Evolutionary conservation across 2,329 filamentous ascomycete species (phyloP).

Genomic region (Gaeumannomyces sp.): DNA sequence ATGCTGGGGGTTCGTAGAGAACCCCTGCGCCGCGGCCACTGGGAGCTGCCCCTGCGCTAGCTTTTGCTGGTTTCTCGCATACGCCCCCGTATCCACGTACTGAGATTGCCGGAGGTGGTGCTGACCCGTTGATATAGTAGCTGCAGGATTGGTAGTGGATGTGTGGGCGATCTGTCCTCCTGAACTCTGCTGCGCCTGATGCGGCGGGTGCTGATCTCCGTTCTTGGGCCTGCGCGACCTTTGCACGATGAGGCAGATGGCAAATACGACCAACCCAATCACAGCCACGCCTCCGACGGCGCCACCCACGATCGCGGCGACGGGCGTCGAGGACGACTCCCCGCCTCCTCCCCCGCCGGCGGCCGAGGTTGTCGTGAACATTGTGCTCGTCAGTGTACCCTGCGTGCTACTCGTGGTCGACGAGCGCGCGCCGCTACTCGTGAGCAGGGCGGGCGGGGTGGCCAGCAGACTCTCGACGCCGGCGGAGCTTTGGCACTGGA

Average conservation of each 20-base stretch:
- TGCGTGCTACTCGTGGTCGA: too few relatives aligned
- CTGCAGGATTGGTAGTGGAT: not conserved
- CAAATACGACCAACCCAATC: not conserved
- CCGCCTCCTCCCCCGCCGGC: not conserved
- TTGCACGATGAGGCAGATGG: not conserved
- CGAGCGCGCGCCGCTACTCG: not conserved
- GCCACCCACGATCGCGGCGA: conserved; percentile 5
- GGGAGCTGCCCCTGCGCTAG: too few relatives aligned
- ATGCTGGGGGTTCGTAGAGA: not conserved
- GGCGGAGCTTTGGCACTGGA: conserved; percentile 8
- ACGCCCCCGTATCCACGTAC: not conserved
- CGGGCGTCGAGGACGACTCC: not conserved
- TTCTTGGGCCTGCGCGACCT: not conserved
- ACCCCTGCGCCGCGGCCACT: not conserved
- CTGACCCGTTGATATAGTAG: not conserved
- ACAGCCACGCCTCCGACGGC: conserved; percentile 1
- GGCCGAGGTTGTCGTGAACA: not conserved
- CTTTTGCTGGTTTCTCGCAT: not conserved
- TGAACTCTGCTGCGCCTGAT: not conserved
- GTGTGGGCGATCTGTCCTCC: not conserved
- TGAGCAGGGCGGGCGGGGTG: not conserved
- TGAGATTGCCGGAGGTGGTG: not conserved
- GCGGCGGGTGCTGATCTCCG: not conserved
- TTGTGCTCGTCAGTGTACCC: not conserved
- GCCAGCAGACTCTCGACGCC: conserved; percentile 5